Conservation (phyloP, 2,329 filamentous ascomycete genomes). For the Apiospora kogelbergensis region DNA sequence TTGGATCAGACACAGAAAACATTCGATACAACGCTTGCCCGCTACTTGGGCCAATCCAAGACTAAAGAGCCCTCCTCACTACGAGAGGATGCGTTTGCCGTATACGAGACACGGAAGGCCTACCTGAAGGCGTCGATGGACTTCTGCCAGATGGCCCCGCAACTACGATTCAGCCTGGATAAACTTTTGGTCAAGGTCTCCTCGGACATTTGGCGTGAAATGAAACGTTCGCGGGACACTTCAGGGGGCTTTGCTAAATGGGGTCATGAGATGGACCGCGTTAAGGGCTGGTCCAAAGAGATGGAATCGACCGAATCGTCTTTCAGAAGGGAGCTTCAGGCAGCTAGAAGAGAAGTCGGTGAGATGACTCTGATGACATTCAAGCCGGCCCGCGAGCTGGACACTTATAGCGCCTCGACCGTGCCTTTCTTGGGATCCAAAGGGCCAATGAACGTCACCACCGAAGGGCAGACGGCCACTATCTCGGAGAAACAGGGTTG, state of each 20-base stretch:
- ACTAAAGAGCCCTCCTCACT: slow-evolving; percentile 90
- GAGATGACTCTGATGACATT: slow-evolving; percentile 69
- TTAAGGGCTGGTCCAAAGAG: slow-evolving; percentile 89
- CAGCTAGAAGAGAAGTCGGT: slow-evolving; percentile 79
- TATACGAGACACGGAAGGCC: slow-evolving; percentile 87
- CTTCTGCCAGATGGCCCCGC: slow-evolving; percentile 84
- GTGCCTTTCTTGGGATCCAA: slow-evolving; percentile 80
- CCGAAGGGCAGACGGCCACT: slow-evolving; percentile 47
- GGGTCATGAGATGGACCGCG: slow-evolving; percentile 81
- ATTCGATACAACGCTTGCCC: slow-evolving; percentile 78
- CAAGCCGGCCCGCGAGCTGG: slow-evolving; percentile 86
- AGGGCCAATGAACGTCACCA: slow-evolving; percentile 64
- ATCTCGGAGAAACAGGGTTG: slow-evolving; percentile 87
- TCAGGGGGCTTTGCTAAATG: slow-evolving; percentile 65
- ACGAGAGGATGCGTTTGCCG: slow-evolving; percentile 91
- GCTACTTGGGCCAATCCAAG: slow-evolving; percentile 84
- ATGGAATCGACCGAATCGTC: slow-evolving; percentile 87
- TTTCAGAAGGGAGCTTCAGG: slow-evolving; percentile 79
- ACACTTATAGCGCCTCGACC: slow-evolving; percentile 87
- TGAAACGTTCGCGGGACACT: slow-evolving; percentile 70
- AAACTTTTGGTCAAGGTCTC: slow-evolving; percentile 83
- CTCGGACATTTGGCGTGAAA: slow-evolving; percentile 84
- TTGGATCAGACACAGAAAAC: slow-evolving; percentile 80
- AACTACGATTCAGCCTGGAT: slow-evolving; percentile 81
- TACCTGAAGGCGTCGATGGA: slow-evolving; percentile 94